A percentile compares a stretch with the other conserved stretches of the same genome.
Evolutionary conservation across 2,329 filamentous ascomycete species (phyloP).

Genomic region (Epichloe bromicola): DNA sequence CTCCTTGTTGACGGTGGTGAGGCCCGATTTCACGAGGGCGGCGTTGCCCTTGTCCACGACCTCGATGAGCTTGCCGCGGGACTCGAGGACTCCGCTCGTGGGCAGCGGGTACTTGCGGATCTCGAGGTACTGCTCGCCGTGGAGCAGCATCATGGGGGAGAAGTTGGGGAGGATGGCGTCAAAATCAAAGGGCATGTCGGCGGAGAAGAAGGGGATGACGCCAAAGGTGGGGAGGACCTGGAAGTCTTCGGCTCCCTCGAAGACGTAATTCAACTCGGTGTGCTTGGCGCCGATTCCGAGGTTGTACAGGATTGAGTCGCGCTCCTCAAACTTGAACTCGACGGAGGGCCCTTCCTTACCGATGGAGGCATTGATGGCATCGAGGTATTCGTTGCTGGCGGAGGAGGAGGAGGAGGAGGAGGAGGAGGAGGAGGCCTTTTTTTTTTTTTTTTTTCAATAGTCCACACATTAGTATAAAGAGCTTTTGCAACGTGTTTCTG

Average conservation of each 20-base stretch:
- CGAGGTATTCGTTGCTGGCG: constrained; percentile 51
- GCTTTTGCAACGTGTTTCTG: neutral
- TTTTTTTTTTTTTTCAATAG: constrained; percentile 1
- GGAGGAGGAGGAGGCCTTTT: constrained; percentile 6
- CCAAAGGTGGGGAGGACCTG: constrained; percentile 90
- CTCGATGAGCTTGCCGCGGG: constrained; percentile 72
- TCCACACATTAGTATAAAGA: neutral
- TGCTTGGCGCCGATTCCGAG: constrained; percentile 86
- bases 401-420: constrained; percentile 6
- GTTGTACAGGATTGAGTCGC: constrained; percentile 90
- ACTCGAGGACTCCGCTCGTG: constrained; percentile 64
- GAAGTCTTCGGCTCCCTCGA: constrained; percentile 85
- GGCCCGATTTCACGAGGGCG: constrained; percentile 67
- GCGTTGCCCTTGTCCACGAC: constrained; percentile 93
- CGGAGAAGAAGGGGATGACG: constrained; percentile 87
- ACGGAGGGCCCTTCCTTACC: constrained; percentile 56
- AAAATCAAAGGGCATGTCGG: constrained; percentile 65
- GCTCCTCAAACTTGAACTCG: constrained; percentile 71
- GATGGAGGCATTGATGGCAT: constrained; percentile 65
- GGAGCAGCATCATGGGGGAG: constrained; percentile 97
- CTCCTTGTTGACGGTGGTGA: constrained; percentile 71
- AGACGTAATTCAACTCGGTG: constrained; percentile 75
- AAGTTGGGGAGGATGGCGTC: constrained; percentile 87
- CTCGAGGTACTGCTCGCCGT: constrained; percentile 97
- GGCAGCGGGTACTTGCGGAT: constrained; percentile 85